Base-by-base conservation (phyloP, 495 filamentous ascomycete species). In the Hyaloscypha finlandica region DNA sequence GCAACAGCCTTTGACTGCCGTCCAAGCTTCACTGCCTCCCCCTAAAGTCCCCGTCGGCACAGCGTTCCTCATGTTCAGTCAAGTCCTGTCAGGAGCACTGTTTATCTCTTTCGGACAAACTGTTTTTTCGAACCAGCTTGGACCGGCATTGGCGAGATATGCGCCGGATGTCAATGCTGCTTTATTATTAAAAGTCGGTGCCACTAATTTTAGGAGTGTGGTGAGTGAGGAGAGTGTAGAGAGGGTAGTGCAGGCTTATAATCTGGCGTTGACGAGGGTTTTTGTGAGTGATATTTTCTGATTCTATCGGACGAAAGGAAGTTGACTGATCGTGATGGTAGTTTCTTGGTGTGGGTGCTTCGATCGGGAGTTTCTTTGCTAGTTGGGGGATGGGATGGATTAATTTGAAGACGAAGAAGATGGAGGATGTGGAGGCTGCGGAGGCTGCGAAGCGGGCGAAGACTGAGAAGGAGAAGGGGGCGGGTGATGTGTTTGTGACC, bases 1-100 rank as follows among this genome's bases (percentile, higher is more conserved):
- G 81, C 90, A 92, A 73, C 85, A 88, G 52, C 77, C 85, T 1
- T 80, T 81, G 30, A 80, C 90, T 33, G 88, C 88, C 9, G 85
- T 85, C 14, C 86, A 88, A 68, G 78, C 80, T 3, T 74, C 77
- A 4, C 78, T 92, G 3, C 64, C 72, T 0, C 67, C 69, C 9
- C 71, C 74, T 0, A 85, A 90, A 68, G 77, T 90, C 4, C 67
- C 89, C 6, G 82, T 85, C 16, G 89, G 84, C 35, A 81, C 84
- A 5, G 77, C 87, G 2, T 71, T 89, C 12, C 83, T 91, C 66
- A 81, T 88, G 57, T 89, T 92, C 66, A 64, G 74, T 19, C 87
- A 89, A 71, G 78, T 81, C 3, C 73, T 92, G 0, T 86, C 85
- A 14, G 87, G 84, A 55, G 83, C 89, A 5, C 70, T 92, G 33